Base-by-base conservation (phyloP, 2,329 filamentous ascomycete species). In the Ophiosphaerella narmari region DNA sequence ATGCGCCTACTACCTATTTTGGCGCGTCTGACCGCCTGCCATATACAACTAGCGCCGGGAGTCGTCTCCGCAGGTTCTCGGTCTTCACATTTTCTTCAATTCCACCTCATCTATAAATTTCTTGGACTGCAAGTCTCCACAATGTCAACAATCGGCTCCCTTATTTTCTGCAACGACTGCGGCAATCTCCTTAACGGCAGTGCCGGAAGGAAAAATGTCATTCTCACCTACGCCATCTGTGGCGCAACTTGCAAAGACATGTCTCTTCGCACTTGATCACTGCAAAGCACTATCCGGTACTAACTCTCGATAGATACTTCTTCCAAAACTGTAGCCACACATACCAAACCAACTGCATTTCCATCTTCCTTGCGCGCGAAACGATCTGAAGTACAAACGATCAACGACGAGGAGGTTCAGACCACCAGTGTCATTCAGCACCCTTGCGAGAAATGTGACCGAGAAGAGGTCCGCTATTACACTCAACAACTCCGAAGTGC, bases 151-250 rank as follows among this genome's bases (percentile, higher is more conserved):
- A 91, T 97, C 60, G 93, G 91, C 48, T 93, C 91, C 44, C 81
- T 97, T 35, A 87, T 96, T 32, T 97, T 97, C 75, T 97, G 93
- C 78, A 90, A 83, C 46, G 90, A 92, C 71, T 97, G 93, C 74
- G 93, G 93, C 54, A 96, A 96, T 72, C 81, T 97, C 3, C 80
- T 97, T 35, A 91, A 94, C 45, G 83, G 87, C 44, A 91, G 89
- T 39, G 88, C 87, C 56, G 90, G 89, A 53, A 87, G 86, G 51
- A 81, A 85, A 61, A 89, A 91, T 69, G 88, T 88, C 48, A 82
- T 89, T 49, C 77, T 97, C 50, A 81, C 82, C 59, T 99, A 93
- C 80, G 88, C 90, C 65, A 87, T 92, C 71, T 97, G 93, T 73
- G 90, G 89, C 55, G 85, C 89, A 35, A 83, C 89, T 67, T 96